phyloP scores from a whole-genome alignment of 2,329 filamentous ascomycete species.

The Pseudocercospora pini-densiflorae region DNA sequence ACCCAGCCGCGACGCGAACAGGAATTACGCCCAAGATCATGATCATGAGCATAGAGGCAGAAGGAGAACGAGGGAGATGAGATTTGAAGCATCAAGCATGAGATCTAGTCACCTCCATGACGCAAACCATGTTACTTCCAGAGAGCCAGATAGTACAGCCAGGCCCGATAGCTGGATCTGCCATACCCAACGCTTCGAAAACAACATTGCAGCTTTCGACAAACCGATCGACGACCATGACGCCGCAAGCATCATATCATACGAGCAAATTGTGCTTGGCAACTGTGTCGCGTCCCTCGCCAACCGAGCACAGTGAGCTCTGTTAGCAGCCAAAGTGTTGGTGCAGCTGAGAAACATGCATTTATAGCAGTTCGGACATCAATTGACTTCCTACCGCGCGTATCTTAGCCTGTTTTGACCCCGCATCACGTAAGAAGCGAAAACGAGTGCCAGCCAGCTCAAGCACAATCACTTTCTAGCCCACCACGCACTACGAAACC shows the following conservation, averaged over 20 bases:
- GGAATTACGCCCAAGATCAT: background rate
- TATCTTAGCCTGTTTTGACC: background rate
- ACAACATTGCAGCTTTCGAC: background rate
- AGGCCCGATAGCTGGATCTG: background rate
- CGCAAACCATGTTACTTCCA: background rate
- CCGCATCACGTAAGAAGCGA: slow-evolving; percentile 12
- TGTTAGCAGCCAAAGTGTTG: background rate
- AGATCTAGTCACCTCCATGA: background rate
- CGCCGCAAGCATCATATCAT: background rate
- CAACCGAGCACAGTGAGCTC: background rate
- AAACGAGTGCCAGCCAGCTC: background rate
- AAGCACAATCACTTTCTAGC: background rate
- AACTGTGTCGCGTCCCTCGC: background rate
- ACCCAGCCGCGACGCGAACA: background rate
- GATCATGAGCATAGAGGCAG: background rate
- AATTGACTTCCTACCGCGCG: background rate
- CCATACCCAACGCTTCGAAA: too few relatives aligned
- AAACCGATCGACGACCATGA: background rate
- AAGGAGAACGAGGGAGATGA: background rate
- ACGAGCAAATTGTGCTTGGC: background rate
- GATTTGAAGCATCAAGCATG: background rate
- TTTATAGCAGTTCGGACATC: background rate
- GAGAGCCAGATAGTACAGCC: background rate
- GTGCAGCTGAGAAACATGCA: background rate
- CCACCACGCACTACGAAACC: background rate